Evolutionary conservation across 768 basidiomycete genomes (phyloP).

Genomic region (Exidia glandulosa): DNA sequence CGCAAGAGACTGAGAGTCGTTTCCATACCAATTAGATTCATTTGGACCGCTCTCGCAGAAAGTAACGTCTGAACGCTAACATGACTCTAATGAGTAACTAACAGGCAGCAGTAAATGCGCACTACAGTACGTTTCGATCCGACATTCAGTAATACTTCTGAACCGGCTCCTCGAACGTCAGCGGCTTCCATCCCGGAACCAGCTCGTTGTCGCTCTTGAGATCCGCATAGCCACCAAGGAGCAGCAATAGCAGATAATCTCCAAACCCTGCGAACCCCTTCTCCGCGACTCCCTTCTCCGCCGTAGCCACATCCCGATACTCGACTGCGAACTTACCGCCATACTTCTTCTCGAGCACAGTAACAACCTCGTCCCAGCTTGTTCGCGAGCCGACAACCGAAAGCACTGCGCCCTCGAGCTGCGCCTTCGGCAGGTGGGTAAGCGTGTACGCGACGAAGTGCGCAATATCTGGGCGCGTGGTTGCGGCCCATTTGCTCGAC

Average conservation of each 20-base stretch:
- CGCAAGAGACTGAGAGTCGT: too few species aligned
- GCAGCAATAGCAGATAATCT: neutral
- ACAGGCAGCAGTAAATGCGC: too few species aligned
- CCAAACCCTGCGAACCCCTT: neutral
- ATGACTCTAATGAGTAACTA: too few species aligned
- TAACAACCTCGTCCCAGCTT: neutral
- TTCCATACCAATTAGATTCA: too few species aligned
- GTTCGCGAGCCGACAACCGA: neutral
- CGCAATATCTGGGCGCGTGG: neutral
- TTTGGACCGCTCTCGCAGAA: too few species aligned
- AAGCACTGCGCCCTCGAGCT: neutral
- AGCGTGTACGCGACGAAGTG: neutral
- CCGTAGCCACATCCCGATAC: neutral
- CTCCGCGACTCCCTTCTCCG: neutral
- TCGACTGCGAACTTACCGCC: neutral
- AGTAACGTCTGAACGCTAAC: too few species aligned
- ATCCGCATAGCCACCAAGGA: neutral
- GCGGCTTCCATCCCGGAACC: neutral
- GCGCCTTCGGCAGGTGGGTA: neutral
- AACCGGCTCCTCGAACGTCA: neutral
- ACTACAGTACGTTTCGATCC: too few species aligned
- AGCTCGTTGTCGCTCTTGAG: neutral
- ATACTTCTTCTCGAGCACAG: neutral
- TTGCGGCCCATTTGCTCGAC: neutral
- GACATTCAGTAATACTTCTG: neutral